Percentiles rank a stretch among this genome's conserved stretches.
These are phyloP conservation scores for Ligustrum vulgare DNA, from an alignment of 257 asterid species.

Conservation along the genomic window DNA sequence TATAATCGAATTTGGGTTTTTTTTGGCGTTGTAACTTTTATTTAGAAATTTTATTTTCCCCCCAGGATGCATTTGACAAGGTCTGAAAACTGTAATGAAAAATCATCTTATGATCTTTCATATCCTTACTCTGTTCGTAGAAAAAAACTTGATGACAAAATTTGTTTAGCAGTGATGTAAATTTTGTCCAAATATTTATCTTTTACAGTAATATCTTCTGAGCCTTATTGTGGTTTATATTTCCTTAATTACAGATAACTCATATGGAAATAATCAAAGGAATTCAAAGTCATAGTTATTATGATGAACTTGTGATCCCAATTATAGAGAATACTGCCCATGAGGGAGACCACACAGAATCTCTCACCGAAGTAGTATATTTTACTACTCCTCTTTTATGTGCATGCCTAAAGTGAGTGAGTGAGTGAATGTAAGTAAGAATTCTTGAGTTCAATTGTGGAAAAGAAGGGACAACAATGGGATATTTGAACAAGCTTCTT, in stretches of 20 bases:
- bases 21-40: background rate
- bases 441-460: background rate
- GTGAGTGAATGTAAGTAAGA: background rate
- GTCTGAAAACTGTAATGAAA: background rate
- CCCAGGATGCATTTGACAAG: background rate
- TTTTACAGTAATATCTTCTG: background rate
- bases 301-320: slow-evolving; percentile 34
- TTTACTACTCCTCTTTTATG: background rate
- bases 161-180: background rate
- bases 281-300: slow-evolving; percentile 90
- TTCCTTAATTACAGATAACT: slow-evolving; percentile 55
- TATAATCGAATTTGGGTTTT: no score
- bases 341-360: slow-evolving; percentile 85
- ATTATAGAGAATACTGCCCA: slow-evolving; percentile 94
- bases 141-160: background rate
- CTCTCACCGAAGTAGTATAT: slow-evolving; percentile 83
- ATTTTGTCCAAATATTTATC: background rate
- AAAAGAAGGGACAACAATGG: background rate
- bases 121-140: background rate
- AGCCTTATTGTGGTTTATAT: slow-evolving; percentile 13
- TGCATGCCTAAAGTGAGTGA: slow-evolving; percentile 7
- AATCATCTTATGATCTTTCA: background rate
- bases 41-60: background rate
- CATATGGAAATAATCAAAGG: slow-evolving; percentile 99
- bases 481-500: background rate